A percentile compares a stretch with the other conserved stretches of the same genome.
phyloP scores from a whole-genome alignment of 306 rosid genomes.

The Cyclanthera cordifolia region DNA sequence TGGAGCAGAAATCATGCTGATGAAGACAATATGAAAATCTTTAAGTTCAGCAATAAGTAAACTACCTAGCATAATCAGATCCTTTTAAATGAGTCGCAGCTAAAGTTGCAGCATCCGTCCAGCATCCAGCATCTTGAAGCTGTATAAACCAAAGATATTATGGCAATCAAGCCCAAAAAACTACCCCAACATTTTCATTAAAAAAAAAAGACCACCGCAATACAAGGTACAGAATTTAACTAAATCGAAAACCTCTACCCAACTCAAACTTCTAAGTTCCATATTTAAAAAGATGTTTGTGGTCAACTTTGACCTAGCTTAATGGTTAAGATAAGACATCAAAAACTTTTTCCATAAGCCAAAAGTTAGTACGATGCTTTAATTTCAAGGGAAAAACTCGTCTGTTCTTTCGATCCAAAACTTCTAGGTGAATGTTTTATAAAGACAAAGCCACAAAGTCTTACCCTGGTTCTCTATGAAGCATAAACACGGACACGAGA shows the following conservation, averaged over 20 bases:
- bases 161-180: neutral
- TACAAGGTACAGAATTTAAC: neutral
- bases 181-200: neutral
- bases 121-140: constrained; percentile 99
- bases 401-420: neutral
- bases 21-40: neutral
- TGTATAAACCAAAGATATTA: constrained; percentile 24
- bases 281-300: neutral
- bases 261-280: neutral
- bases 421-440: neutral
- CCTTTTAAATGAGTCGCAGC: constrained; percentile 92
- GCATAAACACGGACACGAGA: too few relatives aligned
- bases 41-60: neutral
- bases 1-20: neutral
- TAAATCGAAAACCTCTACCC: neutral
- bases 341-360: neutral
- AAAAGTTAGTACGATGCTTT: neutral
- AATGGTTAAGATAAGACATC: neutral
- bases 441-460: neutral
- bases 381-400: neutral
- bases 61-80: constrained; percentile 91
- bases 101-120: constrained; percentile 96
- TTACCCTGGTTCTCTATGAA: neutral
- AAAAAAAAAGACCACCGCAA: neutral
- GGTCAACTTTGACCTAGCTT: too few relatives aligned